Evolutionary conservation across 352 stramenopile genomes (phyloP), one percentile per base, ranked within the genome.

Genomic region (Phytophthora nicotianae): DNA sequence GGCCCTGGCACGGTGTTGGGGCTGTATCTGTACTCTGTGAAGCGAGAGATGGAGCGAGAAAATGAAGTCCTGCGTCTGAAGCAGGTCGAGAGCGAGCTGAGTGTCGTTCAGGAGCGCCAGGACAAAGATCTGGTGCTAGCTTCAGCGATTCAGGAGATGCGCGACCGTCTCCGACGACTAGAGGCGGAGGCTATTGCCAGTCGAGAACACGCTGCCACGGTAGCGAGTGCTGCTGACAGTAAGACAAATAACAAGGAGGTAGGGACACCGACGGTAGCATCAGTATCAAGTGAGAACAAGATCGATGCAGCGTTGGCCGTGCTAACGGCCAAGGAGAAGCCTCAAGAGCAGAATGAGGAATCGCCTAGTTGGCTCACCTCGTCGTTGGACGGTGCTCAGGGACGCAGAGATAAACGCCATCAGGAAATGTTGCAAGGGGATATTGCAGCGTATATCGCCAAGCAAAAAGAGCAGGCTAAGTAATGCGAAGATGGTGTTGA

Each of bases 11-110:
- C 83, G 37, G 19, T 83, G 37, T 54, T 90, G 41, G 85, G 72
- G 11, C 56, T 91, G 23, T 93, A 88, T 46, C 62, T 93, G 37
- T 77, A 86, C 63, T 89, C 75, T 16, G 79, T 93, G 7, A 90
- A 91, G 72, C 55, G 58, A 16, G 58, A 75, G 9, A 93, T 93
- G 85, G 74, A 91, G 14, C 58, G 65, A 20, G 78, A 91, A 51
- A 88, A 93, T 52, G 79, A 90, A 23, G 37, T 20, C 26, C 19
- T 88, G 14, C 81, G 78, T 40, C 24, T 87, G 29, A 51, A 83
- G 52, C 45, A 77, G 23, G 62, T 87, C 14, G 37, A 75, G 24
- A 72, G 69, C 11, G 74, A 91, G 59, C 27, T 89, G 24, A 62
- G 51, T 5, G 49, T 58, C 13, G 71, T 90, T 19, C 51, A 70